These are phyloP conservation scores for Glaciozyma antarctica DNA, from an alignment of 768 basidiomycete species.

Conservation along the genomic window DNA sequence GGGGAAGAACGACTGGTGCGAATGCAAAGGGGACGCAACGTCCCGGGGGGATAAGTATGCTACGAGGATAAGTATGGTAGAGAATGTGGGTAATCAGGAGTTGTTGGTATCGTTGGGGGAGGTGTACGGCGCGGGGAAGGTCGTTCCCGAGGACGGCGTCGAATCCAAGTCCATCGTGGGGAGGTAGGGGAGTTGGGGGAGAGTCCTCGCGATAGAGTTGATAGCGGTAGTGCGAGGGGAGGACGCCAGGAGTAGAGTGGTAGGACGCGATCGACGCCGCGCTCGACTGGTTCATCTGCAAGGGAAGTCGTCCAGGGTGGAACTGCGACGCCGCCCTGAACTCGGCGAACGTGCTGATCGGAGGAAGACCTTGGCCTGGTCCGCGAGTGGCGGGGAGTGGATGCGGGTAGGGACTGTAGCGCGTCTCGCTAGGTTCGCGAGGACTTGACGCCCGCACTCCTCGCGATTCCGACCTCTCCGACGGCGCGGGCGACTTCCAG, in stretches of 20 bases:
- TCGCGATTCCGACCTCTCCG: not conserved
- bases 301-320: not conserved
- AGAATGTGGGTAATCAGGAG: no score
- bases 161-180: no score
- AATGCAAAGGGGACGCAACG: not conserved
- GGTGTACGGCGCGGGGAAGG: no score
- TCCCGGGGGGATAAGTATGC: not conserved
- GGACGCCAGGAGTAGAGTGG: slow-evolving; percentile 17
- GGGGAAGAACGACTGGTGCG: not conserved
- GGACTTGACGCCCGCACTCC: not conserved
- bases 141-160: no score
- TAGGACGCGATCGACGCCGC: slow-evolving; percentile 15
- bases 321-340: not conserved
- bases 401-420: not conserved
- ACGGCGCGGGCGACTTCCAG: not conserved
- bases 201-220: not conserved
- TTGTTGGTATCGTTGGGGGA: no score
- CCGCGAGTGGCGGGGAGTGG: not conserved
- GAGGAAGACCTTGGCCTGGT: not conserved
- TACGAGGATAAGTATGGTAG: no score
- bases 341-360: not conserved
- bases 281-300: not conserved
- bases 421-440: slow-evolving; percentile 1
- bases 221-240: slow-evolving; percentile 18
- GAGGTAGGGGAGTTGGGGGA: no score